These are phyloP conservation scores for Talaromyces albobiverticillius DNA, from an alignment of 2,329 filamentous ascomycete genomes.

Conservation along the genomic window DNA sequence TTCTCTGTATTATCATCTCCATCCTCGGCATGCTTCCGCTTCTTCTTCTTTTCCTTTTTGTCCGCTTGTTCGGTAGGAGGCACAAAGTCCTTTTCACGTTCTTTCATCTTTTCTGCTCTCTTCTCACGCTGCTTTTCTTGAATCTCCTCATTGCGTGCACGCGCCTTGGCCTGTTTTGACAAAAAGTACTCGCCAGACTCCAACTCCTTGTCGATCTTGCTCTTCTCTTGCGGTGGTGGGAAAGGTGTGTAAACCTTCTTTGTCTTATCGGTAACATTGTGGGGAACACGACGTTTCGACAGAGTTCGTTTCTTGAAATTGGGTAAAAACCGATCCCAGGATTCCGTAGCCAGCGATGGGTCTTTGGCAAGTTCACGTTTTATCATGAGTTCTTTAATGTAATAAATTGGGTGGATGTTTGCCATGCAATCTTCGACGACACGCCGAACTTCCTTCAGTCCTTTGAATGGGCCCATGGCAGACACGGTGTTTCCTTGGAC, in stretches of 20 bases:
- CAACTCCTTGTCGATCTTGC: conserved; percentile 97
- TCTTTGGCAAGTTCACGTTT: conserved; percentile 89
- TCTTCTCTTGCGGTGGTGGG: conserved; percentile 95
- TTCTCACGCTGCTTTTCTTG: conserved; percentile 82
- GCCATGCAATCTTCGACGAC: conserved; percentile 95
- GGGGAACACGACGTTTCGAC: conserved; percentile 76
- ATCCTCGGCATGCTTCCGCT: conserved; percentile 35
- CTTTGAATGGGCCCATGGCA: conserved; percentile 88
- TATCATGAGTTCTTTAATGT: conserved; percentile 95
- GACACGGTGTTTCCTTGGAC: conserved; percentile 96
- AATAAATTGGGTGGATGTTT: conserved; percentile 86
- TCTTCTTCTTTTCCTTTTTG: conserved; percentile 48
- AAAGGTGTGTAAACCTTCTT: conserved; percentile 97
- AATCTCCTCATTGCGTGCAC: conserved; percentile 73
- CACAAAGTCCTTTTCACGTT: conserved; percentile 81
- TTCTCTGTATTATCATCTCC: conserved; percentile 57
- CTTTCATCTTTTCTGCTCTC: conserved; percentile 82
- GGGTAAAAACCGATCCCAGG: conserved; percentile 92
- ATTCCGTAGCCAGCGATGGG: conserved; percentile 79
- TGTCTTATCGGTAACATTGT: conserved; percentile 84
- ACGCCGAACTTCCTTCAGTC: conserved; percentile 84
- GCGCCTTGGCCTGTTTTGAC: conserved; percentile 86
- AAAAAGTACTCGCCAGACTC: conserved; percentile 97
- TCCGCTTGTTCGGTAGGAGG: conserved; percentile 76
- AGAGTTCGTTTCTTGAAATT: conserved; percentile 95